These are phyloP conservation scores for Vinca minor DNA, from an alignment of 257 asterid species.

Conservation along the genomic window DNA sequence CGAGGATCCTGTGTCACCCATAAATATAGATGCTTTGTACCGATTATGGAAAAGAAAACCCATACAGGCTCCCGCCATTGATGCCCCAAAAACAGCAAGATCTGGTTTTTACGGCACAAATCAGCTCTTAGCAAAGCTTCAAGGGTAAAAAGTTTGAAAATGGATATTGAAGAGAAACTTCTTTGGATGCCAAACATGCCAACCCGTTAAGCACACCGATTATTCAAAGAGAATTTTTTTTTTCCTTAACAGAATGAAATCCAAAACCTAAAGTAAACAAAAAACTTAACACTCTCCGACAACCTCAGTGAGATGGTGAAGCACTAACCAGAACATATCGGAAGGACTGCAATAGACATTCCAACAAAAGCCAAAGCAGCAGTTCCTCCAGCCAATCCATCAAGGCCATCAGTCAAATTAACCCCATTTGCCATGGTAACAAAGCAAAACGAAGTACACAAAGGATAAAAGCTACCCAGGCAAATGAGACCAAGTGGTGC, in stretches of 20 bases:
- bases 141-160: neutral
- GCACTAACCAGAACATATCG: slow-evolving; percentile 74
- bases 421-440: slow-evolving; percentile 76
- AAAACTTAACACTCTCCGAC: neutral
- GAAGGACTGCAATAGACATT: slow-evolving; percentile 90
- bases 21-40: slow-evolving; percentile 64
- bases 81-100: slow-evolving; percentile 82
- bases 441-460: slow-evolving; percentile 55
- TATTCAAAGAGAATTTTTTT: neutral
- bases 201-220: neutral
- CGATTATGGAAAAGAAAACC: slow-evolving; percentile 85
- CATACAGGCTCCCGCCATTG: slow-evolving; percentile 95
- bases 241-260: slow-evolving; percentile 8
- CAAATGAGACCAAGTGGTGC: slow-evolving; percentile 72
- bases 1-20: slow-evolving; percentile 87
- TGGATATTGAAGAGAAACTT: neutral
- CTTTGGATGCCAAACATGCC: neutral
- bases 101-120: slow-evolving; percentile 35
- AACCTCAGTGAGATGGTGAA: neutral
- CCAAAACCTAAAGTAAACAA: slow-evolving; percentile 10
- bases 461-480: slow-evolving; percentile 52
- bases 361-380: slow-evolving; percentile 81
- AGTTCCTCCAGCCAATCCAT: slow-evolving; percentile 88
- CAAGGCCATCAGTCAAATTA: slow-evolving; percentile 68
- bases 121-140: slow-evolving; percentile 14